Base-by-base conservation (phyloP, 148 eudicot species). In the Cornus suecica region DNA sequence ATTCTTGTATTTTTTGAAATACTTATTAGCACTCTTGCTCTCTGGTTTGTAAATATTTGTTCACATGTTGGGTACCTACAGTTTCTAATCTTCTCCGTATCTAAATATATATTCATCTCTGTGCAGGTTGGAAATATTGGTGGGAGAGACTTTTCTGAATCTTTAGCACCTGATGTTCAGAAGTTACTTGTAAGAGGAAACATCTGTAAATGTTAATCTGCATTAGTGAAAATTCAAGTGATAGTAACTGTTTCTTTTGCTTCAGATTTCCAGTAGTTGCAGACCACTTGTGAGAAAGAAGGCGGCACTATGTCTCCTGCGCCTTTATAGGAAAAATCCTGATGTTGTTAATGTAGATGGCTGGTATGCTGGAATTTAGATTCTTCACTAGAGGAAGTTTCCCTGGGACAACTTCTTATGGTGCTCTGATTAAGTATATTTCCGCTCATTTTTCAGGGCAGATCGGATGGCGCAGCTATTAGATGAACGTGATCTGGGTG, bases 121-220 rank as follows among this genome's bases (percentile, higher is more conserved):
- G 14, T 76, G 74, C 86, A 95, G 99, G 97, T 92, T 81, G 97
- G 99, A 56, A 95, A 95, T 88, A 92, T 92, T 78, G 99, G 99
- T 61, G 99, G 99, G 34, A 88, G 97, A 82, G 99, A 95, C 29
- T 95, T 95, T 79, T 89, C 99, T 60, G 99, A 95, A 84, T 95
- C 99, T 56, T 80, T 95, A 76, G 90, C 99, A n/a, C 99, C 97
- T 76, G 99, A 95, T 88, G 99, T 95, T 73, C 99, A 95, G 82
- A 95, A 87, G 83, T 85, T 95, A 82, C 93, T 95, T 88, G 99
- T 95, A 89, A 85, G 85, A 72, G 74, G 58, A 58, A 63, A 5
- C 24, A 23, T 68, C 24, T 37, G 10, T n/a, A 56, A 32, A 28
- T 22, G 51, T 32, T 26, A 48, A 13, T 37, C 54, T 48, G 54